Evolutionary conservation across 1,284 basidiomycete genomes (phyloP).

Genomic region (Inonotus hispidus): DNA sequence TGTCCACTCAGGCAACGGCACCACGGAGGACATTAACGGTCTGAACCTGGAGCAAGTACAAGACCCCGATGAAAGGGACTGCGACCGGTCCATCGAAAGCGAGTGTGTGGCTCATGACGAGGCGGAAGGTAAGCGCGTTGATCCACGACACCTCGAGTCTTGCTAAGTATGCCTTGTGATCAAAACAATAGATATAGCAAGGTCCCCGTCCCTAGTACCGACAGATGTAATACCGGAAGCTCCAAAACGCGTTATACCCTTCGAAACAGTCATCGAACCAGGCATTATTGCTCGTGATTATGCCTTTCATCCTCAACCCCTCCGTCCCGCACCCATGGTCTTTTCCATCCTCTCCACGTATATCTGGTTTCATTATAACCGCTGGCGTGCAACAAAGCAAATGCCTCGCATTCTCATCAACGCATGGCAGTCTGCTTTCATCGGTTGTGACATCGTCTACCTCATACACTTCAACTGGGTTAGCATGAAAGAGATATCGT

Average conservation of each 20-base stretch:
- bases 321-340: background rate
- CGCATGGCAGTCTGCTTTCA: background rate
- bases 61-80: too few relatives aligned
- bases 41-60: background rate
- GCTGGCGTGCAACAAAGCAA: background rate
- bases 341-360: background rate
- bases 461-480: constrained; percentile 5
- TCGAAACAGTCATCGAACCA: background rate
- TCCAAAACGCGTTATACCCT: background rate
- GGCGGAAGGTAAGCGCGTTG: background rate
- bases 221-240: background rate
- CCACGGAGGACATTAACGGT: too few relatives aligned
- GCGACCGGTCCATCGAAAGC: too few relatives aligned
- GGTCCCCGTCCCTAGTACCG: background rate
- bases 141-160: background rate
- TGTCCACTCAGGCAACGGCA: too few relatives aligned
- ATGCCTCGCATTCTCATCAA: background rate
- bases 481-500: background rate
- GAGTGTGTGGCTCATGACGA: too few relatives aligned
- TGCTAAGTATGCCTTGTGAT: background rate
- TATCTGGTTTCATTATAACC: constrained; percentile 1
- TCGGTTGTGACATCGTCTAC: background rate
- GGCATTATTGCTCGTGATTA: background rate
- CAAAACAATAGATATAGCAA: too few relatives aligned
- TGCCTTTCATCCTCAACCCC: background rate